phyloP scores from a whole-genome alignment of 2,329 filamentous ascomycete genomes.

The Alternaria conjuncta region DNA sequence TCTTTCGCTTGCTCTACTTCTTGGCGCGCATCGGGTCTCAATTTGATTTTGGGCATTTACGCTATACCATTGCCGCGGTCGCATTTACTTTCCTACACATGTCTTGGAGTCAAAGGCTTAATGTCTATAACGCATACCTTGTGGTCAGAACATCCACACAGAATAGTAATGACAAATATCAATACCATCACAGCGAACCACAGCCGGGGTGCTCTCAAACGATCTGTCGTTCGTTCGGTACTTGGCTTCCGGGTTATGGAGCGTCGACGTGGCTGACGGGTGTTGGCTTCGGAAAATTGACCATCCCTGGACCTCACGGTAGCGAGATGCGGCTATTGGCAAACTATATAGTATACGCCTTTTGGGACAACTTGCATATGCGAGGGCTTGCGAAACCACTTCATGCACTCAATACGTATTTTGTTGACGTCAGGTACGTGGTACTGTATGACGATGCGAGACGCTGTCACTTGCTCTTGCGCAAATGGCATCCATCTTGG shows the following conservation, averaged over 20 bases:
- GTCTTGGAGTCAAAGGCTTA: slow-evolving; percentile 1
- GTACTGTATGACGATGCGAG: not conserved
- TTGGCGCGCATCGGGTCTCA: slow-evolving; percentile 5
- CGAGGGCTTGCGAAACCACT: not conserved
- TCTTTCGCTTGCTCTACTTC: slow-evolving; percentile 2
- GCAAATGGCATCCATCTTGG: not conserved
- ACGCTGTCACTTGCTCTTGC: not conserved
- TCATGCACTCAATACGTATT: not conserved
- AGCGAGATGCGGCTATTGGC: not conserved
- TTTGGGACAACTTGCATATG: not conserved
- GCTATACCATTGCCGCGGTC: slow-evolving; percentile 23
- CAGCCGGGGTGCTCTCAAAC: not conserved
- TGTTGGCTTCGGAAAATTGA: slow-evolving; percentile 1
- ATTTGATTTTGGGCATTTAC: slow-evolving; percentile 17
- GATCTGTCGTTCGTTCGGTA: not conserved
- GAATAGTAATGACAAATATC: slow-evolving; percentile 9
- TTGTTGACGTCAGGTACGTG: not conserved
- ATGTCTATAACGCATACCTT: slow-evolving; percentile 11
- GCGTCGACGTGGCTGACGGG: slow-evolving; percentile 8
- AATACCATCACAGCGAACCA: not conserved
- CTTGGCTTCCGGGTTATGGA: not conserved
- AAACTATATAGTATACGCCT: not conserved
- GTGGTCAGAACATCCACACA: slow-evolving; percentile 3
- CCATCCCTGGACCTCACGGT: not conserved
- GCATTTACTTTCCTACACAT: slow-evolving; percentile 5